Evolutionary conservation across 257 asterid genomes (phyloP), one percentile per base, ranked within the genome.

Genomic region (Mitragyna speciosa): DNA sequence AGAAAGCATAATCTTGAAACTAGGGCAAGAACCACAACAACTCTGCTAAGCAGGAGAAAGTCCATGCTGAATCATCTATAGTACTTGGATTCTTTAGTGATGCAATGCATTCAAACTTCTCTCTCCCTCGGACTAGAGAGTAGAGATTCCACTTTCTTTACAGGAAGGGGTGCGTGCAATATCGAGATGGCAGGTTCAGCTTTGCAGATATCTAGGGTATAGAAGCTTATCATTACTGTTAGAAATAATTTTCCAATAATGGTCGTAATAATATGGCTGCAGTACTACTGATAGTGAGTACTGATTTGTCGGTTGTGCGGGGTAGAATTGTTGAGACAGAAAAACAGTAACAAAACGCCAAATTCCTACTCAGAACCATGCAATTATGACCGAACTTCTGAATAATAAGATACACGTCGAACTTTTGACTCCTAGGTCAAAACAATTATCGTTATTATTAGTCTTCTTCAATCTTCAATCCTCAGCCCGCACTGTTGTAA

Each of bases 361-460:
- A 86, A 81, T 41, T 78, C 49, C 84, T 87, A 78, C 87, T 86
- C 82, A 86, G 83, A 83, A 70, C 82, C 87, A 80, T 78, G 87
- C 85, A 83, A 61, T 56, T 82, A 72, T 77, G 39, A 75, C 48
- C 58, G n/a, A 51, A 43, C 64, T 49, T 54, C 49, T 39, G 33
- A 73, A 58, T 20, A 49, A 39, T 63, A 61, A 64, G 81, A 69
- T 67, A 39, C 52, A 22, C 4, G 36, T 49, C 31, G 47, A n/a
- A 26, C 11, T 73, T 16, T 68, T 54, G 75, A 49, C 70, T 64
- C 71, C 79, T 61, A 72, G 78, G 85, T 82, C 81, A 76, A 81
- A 76, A 70, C 54, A 10, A 58, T 6, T 52, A 54, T 51, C 80
- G 39, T 54, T 74, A 66, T 52, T 36, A 20, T 26, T 26, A 63